Conservation (phyloP, 1,139 yeast species). For the Magnusiomyces suaveolens region DNA sequence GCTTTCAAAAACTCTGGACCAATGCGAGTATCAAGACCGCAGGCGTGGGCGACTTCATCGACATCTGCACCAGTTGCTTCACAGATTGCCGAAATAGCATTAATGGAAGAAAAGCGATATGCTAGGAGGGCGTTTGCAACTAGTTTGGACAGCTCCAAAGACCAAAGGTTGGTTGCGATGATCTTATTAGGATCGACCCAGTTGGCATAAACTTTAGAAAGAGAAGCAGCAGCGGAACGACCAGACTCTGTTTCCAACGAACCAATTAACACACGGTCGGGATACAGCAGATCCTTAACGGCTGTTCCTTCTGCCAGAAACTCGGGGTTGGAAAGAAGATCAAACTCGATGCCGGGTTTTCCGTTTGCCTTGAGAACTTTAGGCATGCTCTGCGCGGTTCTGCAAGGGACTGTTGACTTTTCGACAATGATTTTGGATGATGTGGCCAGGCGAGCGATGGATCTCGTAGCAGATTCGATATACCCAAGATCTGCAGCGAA, state of each 20-base stretch:
- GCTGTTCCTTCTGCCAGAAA: slow-evolving; percentile 26
- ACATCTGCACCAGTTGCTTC: slow-evolving; percentile 28
- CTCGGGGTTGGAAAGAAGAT: slow-evolving; percentile 25
- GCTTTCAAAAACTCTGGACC: slow-evolving; percentile 26
- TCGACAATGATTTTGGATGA: slow-evolving; percentile 27
- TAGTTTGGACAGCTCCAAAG: slow-evolving; percentile 26
- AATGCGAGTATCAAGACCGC: slow-evolving; percentile 26
- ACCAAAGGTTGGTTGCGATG: slow-evolving; percentile 26
- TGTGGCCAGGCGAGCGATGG: slow-evolving; percentile 24
- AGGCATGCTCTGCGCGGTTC: slow-evolving; percentile 26
- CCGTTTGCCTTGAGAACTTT: slow-evolving; percentile 24
- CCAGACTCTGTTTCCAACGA: slow-evolving; percentile 23
- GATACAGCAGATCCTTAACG: slow-evolving; percentile 21
- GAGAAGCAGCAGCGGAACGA: slow-evolving; percentile 23
- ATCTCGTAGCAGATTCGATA: slow-evolving; percentile 26
- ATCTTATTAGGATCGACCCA: slow-evolving; percentile 25
- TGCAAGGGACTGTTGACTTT: slow-evolving; percentile 27
- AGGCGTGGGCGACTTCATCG: slow-evolving; percentile 26
- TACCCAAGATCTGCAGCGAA: slow-evolving; percentile 26
- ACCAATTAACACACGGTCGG: slow-evolving; percentile 26
- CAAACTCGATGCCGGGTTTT: slow-evolving; percentile 24
- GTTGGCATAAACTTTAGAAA: slow-evolving; percentile 24
- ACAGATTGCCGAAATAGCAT: slow-evolving; percentile 26
- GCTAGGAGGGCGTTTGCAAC: slow-evolving; percentile 28
- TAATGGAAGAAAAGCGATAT: slow-evolving; percentile 26